Conservation (phyloP, 495 filamentous ascomycete genomes). For the Tricharina praecox region DNA sequence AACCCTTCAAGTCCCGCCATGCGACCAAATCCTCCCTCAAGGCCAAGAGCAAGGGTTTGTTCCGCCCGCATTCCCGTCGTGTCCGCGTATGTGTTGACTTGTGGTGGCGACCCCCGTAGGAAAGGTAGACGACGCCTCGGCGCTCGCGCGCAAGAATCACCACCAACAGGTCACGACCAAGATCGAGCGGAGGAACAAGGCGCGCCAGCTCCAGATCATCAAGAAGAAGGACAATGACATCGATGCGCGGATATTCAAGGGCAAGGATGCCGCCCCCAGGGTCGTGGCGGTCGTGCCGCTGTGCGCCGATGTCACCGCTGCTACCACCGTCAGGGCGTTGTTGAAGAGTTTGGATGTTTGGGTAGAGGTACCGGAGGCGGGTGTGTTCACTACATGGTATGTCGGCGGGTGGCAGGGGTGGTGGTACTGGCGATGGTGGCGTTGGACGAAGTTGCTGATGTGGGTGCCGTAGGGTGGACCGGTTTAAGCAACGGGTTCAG, state of each 20-base stretch:
- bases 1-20: conserved; percentile 80
- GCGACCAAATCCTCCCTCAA: conserved; percentile 73
- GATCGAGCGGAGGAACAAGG: conserved; percentile 81
- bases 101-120: too few species aligned
- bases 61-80: background rate
- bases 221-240: conserved; percentile 68
- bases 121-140: conserved; percentile 27
- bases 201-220: conserved; percentile 61
- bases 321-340: conserved; percentile 48
- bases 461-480: conserved; percentile 40
- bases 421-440: too few species aligned
- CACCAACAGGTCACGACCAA: conserved; percentile 97
- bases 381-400: conserved; percentile 39
- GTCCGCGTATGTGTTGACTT: too few species aligned
- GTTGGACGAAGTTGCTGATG: too few species aligned
- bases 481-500: conserved; percentile 83
- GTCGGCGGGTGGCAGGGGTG: too few species aligned
- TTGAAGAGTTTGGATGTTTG: conserved; percentile 65
- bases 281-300: conserved; percentile 85
- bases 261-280: conserved; percentile 68
- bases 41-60: conserved; percentile 60
- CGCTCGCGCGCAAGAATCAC: conserved; percentile 60
- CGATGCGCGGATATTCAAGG: conserved; percentile 61
- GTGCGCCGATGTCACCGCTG: conserved; percentile 49
- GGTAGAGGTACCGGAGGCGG: conserved; percentile 43